phyloP scores from a whole-genome alignment of 2,329 filamentous ascomycete genomes.

The Trichoderma sp. region DNA sequence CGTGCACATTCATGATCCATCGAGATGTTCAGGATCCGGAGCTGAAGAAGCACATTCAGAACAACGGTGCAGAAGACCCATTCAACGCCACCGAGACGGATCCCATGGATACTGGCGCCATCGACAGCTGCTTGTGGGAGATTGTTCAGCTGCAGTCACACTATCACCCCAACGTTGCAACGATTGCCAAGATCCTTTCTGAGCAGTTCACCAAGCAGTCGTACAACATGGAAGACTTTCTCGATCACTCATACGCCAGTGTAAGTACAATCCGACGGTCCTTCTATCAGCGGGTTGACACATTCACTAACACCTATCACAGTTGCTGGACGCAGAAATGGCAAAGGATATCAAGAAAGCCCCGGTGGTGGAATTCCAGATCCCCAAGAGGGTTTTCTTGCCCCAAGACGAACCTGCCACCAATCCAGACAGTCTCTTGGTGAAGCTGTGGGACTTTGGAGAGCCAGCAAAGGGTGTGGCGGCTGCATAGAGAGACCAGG shows the following conservation, averaged over 20 bases:
- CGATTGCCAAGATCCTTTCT: constrained; percentile 86
- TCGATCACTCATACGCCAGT: constrained; percentile 87
- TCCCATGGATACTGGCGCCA: constrained; percentile 79
- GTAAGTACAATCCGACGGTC: constrained; percentile 46
- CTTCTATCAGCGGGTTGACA: not conserved
- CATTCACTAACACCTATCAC: constrained; percentile 33
- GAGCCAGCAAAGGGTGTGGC: constrained; percentile 10
- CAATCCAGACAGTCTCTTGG: constrained; percentile 54
- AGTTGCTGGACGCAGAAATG: constrained; percentile 83
- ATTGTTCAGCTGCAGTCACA: constrained; percentile 86
- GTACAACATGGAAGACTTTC: constrained; percentile 95
- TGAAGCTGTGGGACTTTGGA: constrained; percentile 61
- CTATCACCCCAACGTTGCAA: constrained; percentile 95
- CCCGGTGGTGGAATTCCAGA: constrained; percentile 89
- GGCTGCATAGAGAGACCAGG: constrained; percentile 8
- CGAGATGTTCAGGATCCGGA: constrained; percentile 62
- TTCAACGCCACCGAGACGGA: constrained; percentile 75
- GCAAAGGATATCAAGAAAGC: constrained; percentile 79
- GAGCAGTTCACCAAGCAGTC: constrained; percentile 96
- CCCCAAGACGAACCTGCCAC: constrained; percentile 48
- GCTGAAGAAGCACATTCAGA: constrained; percentile 58
- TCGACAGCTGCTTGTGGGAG: constrained; percentile 95
- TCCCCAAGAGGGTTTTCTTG: constrained; percentile 78
- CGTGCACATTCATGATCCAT: constrained; percentile 95
- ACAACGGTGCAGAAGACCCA: constrained; percentile 64